phyloP scores from a whole-genome alignment of 108 stramenopile species.

The Skeletonema marinoi region DNA sequence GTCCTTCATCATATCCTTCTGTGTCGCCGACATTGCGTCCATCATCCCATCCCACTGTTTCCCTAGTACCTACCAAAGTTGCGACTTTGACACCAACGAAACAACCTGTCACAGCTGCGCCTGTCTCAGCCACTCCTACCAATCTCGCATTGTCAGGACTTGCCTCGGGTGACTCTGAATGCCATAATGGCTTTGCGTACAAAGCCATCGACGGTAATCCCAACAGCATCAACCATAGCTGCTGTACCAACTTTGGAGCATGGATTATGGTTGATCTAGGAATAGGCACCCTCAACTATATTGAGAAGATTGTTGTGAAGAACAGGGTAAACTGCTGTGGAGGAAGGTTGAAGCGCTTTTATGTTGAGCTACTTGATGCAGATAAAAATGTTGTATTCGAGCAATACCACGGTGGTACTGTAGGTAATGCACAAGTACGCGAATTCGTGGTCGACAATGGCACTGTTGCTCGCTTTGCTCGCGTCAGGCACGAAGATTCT shows the following conservation, averaged over 20 bases:
- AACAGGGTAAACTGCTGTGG: neutral
- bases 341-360: neutral
- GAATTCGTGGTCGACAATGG: conserved; percentile 4
- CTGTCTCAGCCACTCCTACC: neutral
- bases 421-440: neutral
- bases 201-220: neutral
- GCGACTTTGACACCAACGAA: neutral
- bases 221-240: neutral
- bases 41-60: neutral
- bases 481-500: conserved; percentile 1
- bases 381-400: neutral
- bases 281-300: neutral
- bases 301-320: neutral
- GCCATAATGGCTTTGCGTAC: conserved; percentile 5
- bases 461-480: conserved; percentile 6
- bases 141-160: conserved; percentile 2
- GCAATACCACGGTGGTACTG: neutral
- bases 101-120: neutral
- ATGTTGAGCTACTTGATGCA: neutral
- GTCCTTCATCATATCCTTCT: neutral
- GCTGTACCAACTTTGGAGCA: neutral
- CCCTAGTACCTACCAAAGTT: neutral
- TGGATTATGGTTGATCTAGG: neutral
- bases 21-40: neutral
- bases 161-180: conserved; percentile 4